Evolutionary conservation across 2,329 filamentous ascomycete genomes (phyloP).

Genomic region (Epichloe gansuensis): DNA sequence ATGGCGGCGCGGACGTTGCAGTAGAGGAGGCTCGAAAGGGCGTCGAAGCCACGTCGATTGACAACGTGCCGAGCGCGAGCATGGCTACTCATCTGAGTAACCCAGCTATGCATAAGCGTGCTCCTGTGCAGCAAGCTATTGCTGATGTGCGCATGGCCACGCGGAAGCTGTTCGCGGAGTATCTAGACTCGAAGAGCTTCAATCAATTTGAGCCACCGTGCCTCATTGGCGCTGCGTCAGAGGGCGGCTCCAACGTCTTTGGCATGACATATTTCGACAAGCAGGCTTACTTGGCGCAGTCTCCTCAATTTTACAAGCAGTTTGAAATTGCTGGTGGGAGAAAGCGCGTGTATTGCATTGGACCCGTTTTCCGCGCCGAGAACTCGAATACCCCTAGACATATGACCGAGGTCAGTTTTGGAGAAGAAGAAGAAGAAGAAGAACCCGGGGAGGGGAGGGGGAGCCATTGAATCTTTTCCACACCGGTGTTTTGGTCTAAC

Average conservation of each 20-base stretch:
- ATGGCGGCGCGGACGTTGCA: conserved; percentile 16
- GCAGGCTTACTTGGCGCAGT: conserved; percentile 67
- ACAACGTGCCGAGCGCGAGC: conserved; percentile 50
- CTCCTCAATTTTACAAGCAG: conserved; percentile 80
- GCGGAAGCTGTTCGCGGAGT: conserved; percentile 58
- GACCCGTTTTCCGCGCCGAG: conserved; percentile 76
- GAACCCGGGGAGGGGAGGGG: not conserved
- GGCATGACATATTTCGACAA: conserved; percentile 79
- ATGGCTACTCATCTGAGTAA: conserved; percentile 83
- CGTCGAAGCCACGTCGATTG: conserved; percentile 15
- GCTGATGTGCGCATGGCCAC: conserved; percentile 41
- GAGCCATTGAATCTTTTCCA: not conserved
- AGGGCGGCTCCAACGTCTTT: conserved; percentile 90
- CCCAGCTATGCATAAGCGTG: conserved; percentile 81
- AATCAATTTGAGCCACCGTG: conserved; percentile 81
- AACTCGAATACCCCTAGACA: conserved; percentile 74
- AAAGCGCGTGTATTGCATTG: conserved; percentile 66
- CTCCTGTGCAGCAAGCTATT: conserved; percentile 82
- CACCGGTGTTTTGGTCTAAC: not conserved
- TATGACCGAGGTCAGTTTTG: conserved; percentile 54
- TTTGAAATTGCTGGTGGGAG: conserved; percentile 69
- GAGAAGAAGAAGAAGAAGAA: not conserved
- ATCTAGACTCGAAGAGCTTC: conserved; percentile 62
- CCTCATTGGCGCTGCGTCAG: conserved; percentile 77
- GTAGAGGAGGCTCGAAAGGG: conserved; percentile 1